Conservation (phyloP, 257 asterid species). For the Catharanthus roseus region DNA sequence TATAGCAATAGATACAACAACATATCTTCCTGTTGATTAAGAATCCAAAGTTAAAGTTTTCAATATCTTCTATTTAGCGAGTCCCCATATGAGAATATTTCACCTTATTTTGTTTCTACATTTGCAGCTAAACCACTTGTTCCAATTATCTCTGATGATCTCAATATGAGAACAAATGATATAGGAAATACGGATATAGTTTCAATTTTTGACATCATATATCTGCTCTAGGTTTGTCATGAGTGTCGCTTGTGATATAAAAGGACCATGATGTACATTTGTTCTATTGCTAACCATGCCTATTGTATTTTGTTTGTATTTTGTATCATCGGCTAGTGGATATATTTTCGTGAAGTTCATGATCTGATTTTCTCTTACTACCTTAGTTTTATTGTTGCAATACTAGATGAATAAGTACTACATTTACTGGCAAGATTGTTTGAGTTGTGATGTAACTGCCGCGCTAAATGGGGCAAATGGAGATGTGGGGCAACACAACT, state of each 20-base stretch:
- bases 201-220: slow-evolving; percentile 47
- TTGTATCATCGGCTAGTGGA: slow-evolving; percentile 40
- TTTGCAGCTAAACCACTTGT: slow-evolving; percentile 54
- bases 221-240: slow-evolving; percentile 50
- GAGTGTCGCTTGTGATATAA: slow-evolving; percentile 51
- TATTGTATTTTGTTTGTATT: slow-evolving; percentile 45
- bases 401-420: slow-evolving; percentile 55
- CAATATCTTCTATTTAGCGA: slow-evolving; percentile 35
- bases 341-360: slow-evolving; percentile 43
- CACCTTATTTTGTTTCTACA: slow-evolving; percentile 53
- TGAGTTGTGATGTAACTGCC: slow-evolving; percentile 52
- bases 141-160: slow-evolving; percentile 56
- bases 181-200: slow-evolving; percentile 52
- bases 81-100: slow-evolving; percentile 52
- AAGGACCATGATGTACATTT: slow-evolving; percentile 53
- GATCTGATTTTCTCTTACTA: slow-evolving; percentile 56
- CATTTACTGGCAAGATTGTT: too few species aligned
- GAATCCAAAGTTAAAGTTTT: slow-evolving; percentile 50
- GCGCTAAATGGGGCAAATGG: slow-evolving; percentile 58
- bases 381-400: slow-evolving; percentile 54
- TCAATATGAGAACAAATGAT: slow-evolving; percentile 36
- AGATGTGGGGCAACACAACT: too few species aligned
- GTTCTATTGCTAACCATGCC: slow-evolving; percentile 43
- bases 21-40: slow-evolving; percentile 47
- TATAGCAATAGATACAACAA: slow-evolving; percentile 23